Conservation (phyloP, 1,284 basidiomycete genomes). For the Farysia itapuensis region DNA sequence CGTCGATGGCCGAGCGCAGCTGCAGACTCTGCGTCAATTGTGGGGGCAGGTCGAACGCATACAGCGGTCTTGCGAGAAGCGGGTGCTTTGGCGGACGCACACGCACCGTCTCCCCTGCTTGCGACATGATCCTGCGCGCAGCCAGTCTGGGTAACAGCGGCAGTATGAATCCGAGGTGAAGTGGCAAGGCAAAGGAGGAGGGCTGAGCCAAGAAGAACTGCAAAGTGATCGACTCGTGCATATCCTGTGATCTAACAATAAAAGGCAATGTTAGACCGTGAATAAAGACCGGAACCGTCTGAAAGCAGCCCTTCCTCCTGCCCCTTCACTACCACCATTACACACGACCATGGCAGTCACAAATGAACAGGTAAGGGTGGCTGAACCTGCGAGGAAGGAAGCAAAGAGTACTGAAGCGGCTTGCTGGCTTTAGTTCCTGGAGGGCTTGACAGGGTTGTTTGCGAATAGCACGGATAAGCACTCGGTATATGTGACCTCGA, state of each 20-base stretch:
- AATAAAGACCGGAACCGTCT: too few species aligned
- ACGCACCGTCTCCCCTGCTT: too few species aligned
- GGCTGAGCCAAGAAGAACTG: too few species aligned
- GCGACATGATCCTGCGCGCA: too few species aligned
- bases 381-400: not conserved
- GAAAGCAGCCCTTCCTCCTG: too few species aligned
- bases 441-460: slow-evolving; percentile 43
- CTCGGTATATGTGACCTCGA: slow-evolving; percentile 51
- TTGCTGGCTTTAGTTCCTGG: slow-evolving; percentile 39
- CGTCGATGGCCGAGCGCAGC: slow-evolving; percentile 26
- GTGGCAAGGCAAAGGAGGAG: too few species aligned
- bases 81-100: slow-evolving; percentile 17
- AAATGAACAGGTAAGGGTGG: slow-evolving; percentile 8
- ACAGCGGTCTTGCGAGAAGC: slow-evolving; percentile 35
- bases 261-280: too few species aligned
- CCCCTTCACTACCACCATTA: too few species aligned
- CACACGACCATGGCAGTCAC: slow-evolving; percentile 2
- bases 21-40: slow-evolving; percentile 15
- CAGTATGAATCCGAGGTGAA: too few species aligned
- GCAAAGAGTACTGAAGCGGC: not conserved
- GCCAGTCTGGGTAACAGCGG: too few species aligned
- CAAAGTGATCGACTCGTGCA: too few species aligned
- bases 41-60: slow-evolving; percentile 40
- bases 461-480: slow-evolving; percentile 29
- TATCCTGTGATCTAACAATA: too few species aligned